Conservation (phyloP, 2,329 filamentous ascomycete genomes). For the Arthrobotrys entomopaga region DNA sequence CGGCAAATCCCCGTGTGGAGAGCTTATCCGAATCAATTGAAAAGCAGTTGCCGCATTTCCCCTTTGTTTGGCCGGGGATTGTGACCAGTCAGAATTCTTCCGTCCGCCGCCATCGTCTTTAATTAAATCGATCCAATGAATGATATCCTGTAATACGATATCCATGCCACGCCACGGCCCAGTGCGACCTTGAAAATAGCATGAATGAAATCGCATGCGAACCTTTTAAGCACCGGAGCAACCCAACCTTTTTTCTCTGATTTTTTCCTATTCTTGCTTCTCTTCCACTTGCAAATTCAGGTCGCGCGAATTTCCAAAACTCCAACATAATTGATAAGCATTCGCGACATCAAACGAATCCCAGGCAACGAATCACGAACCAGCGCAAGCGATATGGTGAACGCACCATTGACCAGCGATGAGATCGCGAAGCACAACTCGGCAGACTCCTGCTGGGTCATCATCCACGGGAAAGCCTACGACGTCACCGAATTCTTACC, state of each 20-base stretch:
- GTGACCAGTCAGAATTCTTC: conserved; percentile 11
- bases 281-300: neutral
- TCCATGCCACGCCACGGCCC: conserved; percentile 1
- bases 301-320: neutral
- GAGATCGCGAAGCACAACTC: conserved; percentile 79
- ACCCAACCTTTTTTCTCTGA: neutral
- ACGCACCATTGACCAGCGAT: conserved; percentile 64
- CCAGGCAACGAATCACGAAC: too few relatives aligned
- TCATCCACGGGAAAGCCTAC: conserved; percentile 77
- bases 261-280: neutral
- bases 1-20: conserved; percentile 29
- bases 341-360: neutral
- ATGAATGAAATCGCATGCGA: neutral
- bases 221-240: neutral
- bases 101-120: neutral
- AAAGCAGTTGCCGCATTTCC: neutral
- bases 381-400: conserved; percentile 48
- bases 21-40: conserved; percentile 15
- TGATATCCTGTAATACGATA: neutral
- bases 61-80: neutral
- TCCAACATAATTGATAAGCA: neutral
- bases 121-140: neutral
- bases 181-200: neutral
- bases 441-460: conserved; percentile 83
- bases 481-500: conserved; percentile 76